phyloP scores from a whole-genome alignment of 2,329 filamentous ascomycete species.

The Didymella exigua region DNA sequence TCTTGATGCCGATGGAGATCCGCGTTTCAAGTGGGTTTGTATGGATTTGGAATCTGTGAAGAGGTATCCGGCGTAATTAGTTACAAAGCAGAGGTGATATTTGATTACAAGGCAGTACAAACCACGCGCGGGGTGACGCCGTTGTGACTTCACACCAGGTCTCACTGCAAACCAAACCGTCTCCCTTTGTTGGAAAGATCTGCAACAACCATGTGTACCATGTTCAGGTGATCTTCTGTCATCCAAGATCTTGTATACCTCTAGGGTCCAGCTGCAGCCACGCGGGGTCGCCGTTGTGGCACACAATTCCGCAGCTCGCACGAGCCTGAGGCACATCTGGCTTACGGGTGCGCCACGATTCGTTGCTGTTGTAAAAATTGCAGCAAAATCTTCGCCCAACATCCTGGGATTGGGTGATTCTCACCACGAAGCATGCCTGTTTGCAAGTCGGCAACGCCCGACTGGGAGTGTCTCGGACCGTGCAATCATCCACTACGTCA shows the following conservation, averaged over 20 bases:
- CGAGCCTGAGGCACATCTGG: not conserved
- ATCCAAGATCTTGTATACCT: not conserved
- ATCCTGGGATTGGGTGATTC: slow-evolving; percentile 9
- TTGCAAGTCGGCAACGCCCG: not conserved
- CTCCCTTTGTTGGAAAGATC: not conserved
- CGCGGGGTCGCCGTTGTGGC: slow-evolving; percentile 3
- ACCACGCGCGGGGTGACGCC: slow-evolving; percentile 18
- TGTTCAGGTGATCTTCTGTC: not conserved
- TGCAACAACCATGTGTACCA: not conserved
- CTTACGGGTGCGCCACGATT: slow-evolving; percentile 1
- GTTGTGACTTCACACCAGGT: slow-evolving; percentile 16
- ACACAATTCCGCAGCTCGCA: not conserved
- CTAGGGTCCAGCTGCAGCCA: not conserved
- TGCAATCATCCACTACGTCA: slow-evolving; percentile 21
- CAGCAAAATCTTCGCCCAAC: slow-evolving; percentile 10
- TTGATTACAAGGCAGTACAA: not conserved
- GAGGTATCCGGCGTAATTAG: not conserved
- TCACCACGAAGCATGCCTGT: slow-evolving; percentile 22
- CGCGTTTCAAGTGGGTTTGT: not conserved
- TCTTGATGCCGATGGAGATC: not conserved
- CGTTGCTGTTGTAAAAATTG: not conserved
- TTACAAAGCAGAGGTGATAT: not conserved
- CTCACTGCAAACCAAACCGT: not conserved
- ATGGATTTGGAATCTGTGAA: not conserved
- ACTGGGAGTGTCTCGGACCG: slow-evolving; percentile 1